Conservation (phyloP, 148 eudicot species). For the Arbutus unedo region DNA sequence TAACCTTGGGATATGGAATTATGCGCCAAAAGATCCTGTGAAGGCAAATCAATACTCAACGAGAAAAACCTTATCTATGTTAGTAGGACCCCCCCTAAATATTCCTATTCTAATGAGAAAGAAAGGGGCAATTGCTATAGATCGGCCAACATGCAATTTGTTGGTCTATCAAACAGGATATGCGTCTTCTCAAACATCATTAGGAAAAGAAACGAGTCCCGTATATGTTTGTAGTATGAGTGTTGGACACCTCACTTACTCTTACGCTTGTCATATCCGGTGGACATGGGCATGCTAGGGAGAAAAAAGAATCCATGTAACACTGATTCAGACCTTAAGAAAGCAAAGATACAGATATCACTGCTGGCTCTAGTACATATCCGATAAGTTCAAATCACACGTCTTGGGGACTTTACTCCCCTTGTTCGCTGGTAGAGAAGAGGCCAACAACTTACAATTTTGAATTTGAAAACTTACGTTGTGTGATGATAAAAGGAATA, state of each 20-base stretch:
- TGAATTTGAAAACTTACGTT: too few relatives aligned
- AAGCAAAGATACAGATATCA: slow-evolving; percentile 1
- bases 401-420: background rate
- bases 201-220: background rate
- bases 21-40: too few relatives aligned
- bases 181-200: background rate
- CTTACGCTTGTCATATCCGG: background rate
- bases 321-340: background rate
- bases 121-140: background rate
- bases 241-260: background rate
- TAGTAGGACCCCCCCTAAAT: background rate
- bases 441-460: background rate
- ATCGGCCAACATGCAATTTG: background rate
- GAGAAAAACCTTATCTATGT: too few relatives aligned
- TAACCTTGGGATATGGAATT: too few relatives aligned
- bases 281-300: background rate
- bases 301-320: too few relatives aligned
- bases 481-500: too few relatives aligned
- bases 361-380: background rate
- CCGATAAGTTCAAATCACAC: background rate
- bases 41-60: too few relatives aligned
- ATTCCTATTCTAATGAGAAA: background rate
- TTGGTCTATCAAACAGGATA: background rate
- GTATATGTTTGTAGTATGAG: background rate
- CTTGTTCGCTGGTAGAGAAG: background rate